These are phyloP conservation scores for Penicillium mononematosum DNA, from an alignment of 495 filamentous ascomycete species.

Conservation along the genomic window DNA sequence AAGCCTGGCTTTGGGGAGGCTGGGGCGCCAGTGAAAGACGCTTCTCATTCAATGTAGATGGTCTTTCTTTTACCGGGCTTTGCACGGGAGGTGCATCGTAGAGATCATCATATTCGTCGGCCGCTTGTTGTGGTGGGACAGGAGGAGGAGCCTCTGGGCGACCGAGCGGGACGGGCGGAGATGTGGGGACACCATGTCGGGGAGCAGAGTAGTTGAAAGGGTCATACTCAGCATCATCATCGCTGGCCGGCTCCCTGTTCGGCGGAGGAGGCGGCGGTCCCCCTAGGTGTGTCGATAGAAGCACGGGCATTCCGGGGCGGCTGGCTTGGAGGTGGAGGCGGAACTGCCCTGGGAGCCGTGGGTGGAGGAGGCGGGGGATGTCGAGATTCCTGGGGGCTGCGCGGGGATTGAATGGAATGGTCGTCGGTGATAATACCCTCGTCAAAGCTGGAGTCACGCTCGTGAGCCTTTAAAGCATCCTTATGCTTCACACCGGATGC, in stretches of 20 bases:
- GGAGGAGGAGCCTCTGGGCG: constrained; percentile 34
- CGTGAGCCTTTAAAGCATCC: constrained; percentile 84
- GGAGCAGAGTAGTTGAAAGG: constrained; percentile 65
- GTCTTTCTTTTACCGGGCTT: constrained; percentile 38
- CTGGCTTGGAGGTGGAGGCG: constrained; percentile 53
- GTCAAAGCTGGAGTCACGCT: constrained; percentile 70
- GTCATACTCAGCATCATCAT: constrained; percentile 70
- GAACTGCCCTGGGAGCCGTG: constrained; percentile 50
- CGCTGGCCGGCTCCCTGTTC: constrained; percentile 43
- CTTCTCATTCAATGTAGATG: constrained; percentile 42
- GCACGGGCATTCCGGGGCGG: constrained; percentile 47
- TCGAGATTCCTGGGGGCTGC: constrained; percentile 47
- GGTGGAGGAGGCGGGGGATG: constrained; percentile 61
- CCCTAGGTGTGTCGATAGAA: constrained; percentile 70
- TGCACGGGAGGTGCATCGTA: constrained; percentile 57
- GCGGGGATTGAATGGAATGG: constrained; percentile 46
- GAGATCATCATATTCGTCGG: constrained; percentile 47
- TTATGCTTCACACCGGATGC: constrained; percentile 84
- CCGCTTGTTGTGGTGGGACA: constrained; percentile 30
- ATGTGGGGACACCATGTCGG: constrained; percentile 36
- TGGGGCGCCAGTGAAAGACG: constrained; percentile 31
- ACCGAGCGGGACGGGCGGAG: constrained; percentile 19
- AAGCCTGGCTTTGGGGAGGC: constrained; percentile 33
- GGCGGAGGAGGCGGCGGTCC: constrained; percentile 60
- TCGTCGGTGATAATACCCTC: constrained; percentile 56